phyloP scores from a whole-genome alignment of 441 rosid species.

The Adansonia grandidieri region DNA sequence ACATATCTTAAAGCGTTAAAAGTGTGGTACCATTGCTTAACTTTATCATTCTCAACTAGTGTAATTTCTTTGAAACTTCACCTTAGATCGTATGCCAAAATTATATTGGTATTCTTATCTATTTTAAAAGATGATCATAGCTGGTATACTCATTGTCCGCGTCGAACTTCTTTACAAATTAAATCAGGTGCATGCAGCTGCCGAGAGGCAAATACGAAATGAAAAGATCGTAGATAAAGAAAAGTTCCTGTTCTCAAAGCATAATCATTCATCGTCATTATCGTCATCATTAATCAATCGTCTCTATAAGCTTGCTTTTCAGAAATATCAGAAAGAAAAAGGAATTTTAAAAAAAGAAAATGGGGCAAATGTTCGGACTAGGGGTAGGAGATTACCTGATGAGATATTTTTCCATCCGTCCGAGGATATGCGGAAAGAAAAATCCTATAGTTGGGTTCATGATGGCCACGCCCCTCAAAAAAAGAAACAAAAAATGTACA shows the following conservation, averaged over 20 bases:
- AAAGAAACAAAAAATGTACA: not conserved
- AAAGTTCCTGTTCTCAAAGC: slow-evolving; percentile 1
- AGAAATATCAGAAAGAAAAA: not conserved
- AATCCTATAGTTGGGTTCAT: not conserved
- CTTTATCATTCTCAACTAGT: not conserved
- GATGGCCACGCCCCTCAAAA: slow-evolving; percentile 19
- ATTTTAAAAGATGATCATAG: no score
- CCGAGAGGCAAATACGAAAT: no score
- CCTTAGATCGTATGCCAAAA: not conserved
- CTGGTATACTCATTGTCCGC: no score
- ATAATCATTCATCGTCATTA: not conserved
- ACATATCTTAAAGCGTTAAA: not conserved
- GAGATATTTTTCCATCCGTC: not conserved
- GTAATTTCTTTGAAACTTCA: not conserved
- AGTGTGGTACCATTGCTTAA: not conserved
- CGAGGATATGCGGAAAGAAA: not conserved
- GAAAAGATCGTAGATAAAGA: no score
- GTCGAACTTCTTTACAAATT: not conserved
- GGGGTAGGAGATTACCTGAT: not conserved
- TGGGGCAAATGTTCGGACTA: no score
- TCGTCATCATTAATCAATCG: not conserved
- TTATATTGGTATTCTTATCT: no score
- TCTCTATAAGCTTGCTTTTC: no score
- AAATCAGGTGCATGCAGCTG: no score
- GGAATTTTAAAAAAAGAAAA: no score